Evolutionary conservation across 495 filamentous ascomycete genomes (phyloP), one percentile per base, ranked within the genome.

Genomic region (Penicillium parvum): DNA sequence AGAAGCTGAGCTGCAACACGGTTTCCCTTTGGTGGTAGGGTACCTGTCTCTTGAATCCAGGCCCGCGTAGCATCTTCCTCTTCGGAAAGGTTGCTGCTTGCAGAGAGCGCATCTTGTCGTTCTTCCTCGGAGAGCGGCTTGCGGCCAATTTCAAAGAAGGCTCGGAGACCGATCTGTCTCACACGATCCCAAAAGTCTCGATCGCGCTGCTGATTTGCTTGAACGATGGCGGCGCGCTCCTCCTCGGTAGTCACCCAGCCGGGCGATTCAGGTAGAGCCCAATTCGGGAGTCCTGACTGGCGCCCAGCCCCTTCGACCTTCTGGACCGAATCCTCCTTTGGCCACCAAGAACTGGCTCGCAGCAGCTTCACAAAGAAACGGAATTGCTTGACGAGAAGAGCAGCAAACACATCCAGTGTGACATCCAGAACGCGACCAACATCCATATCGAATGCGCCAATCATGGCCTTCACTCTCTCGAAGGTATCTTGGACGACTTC

Each of bases 271-370:
- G 88, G 88, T 19, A 84, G 62, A 17, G 90, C 90, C 90, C 90
- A 96, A 16, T 68, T 73, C 1, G 90, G 90, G 7, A 96, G 67
- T 3, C 83, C 82, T 5, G 69, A 62, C 41, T 65, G 64, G 25
- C 62, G 51, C 19, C 63, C 54, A 23, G 52, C 47, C 9, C 66
- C 62, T 5, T 68, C 68, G 14, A 46, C 28, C 7, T 41, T 32
- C 22, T 50, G 54, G 18, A 68, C 46, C 15, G 37, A 47, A 21
- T 69, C 61, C 36, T 76, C 78, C 35, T 85, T 79, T 2, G 94
- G 94, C 94, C 94, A 99, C 92, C 92, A 99, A 12, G 92, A 90
- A 69, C 94, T 96, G 32, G 80, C 78, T 12, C 90, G 79, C 11
- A 97, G 70, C 18, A 96, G 78, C 61, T 91, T 95, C 58, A 96